A percentile compares a stretch with the other conserved stretches of the same genome.
Evolutionary conservation across 2,329 filamentous ascomycete genomes (phyloP).

Genomic region (Fusarium tuaranense): DNA sequence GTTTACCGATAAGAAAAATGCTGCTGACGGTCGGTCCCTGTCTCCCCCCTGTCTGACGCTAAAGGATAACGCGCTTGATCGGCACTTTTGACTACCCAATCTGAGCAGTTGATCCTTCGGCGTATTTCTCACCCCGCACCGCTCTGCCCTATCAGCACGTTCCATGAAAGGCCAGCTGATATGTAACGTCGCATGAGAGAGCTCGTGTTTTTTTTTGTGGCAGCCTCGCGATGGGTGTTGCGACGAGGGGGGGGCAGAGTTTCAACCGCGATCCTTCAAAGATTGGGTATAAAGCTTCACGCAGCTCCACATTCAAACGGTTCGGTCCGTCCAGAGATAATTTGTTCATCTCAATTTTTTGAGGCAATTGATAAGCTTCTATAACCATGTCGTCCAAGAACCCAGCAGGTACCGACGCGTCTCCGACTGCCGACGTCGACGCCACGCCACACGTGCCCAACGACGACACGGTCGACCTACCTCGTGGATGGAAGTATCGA

Average conservation of each 20-base stretch:
- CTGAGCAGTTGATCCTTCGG: neutral
- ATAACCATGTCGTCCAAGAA: neutral
- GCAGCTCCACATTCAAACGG: neutral
- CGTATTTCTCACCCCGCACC: neutral
- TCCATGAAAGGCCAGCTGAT: neutral
- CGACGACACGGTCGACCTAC: constrained; percentile 19
- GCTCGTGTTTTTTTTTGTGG: neutral
- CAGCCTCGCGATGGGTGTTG: neutral
- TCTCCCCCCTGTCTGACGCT: neutral
- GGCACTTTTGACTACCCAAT: neutral
- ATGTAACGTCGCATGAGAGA: neutral
- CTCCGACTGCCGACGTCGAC: neutral
- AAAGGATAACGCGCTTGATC: neutral
- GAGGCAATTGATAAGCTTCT: neutral
- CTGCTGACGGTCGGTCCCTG: neutral
- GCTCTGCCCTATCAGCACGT: neutral
- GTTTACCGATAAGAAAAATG: neutral
- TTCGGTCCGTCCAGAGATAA: neutral
- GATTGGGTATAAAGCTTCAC: neutral
- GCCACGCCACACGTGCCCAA: neutral
- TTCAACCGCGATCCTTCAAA: neutral
- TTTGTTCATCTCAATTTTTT: neutral
- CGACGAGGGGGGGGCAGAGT: neutral
- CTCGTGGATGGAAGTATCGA: constrained; percentile 41
- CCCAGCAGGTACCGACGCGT: neutral